phyloP scores from a whole-genome alignment of 208 protist genomes.

The Porcisia hertigi region DNA sequence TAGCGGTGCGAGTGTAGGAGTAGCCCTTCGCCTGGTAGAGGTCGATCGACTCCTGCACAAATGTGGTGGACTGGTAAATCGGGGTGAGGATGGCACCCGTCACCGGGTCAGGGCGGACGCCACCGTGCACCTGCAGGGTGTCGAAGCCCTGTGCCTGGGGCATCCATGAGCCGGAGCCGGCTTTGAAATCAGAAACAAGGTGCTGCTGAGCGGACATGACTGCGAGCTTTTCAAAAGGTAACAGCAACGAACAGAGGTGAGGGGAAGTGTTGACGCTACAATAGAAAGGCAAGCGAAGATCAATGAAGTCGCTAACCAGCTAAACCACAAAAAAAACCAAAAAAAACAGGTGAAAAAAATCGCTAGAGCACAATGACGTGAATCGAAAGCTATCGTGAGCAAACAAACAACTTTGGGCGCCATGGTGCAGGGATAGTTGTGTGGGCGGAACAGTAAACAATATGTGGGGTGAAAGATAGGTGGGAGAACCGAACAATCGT shows the following conservation, averaged over 20 bases:
- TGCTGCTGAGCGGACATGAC: conserved; percentile 75
- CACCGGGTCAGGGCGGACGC: conserved; percentile 79
- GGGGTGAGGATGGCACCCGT: conserved; percentile 90
- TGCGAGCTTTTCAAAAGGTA: not conserved
- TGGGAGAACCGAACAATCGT: not conserved
- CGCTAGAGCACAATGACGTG: too few relatives aligned
- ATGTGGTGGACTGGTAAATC: conserved; percentile 88
- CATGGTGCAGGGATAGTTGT: too few relatives aligned
- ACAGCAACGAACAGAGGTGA: not conserved
- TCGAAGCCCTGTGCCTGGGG: conserved; percentile 71
- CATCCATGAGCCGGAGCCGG: conserved; percentile 80
- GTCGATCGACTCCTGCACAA: conserved; percentile 90
- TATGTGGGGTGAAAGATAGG: not conserved
- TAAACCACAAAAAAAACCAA: conserved; percentile 1
- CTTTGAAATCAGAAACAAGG: conserved; percentile 62
- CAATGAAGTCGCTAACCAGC: not conserved
- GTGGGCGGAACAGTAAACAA: too few relatives aligned
- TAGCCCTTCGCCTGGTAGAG: conserved; percentile 83
- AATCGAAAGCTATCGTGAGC: too few relatives aligned
- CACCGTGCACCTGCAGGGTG: conserved; percentile 83
- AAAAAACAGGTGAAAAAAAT: not conserved
- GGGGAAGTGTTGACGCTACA: conserved; percentile 2
- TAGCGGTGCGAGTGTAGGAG: conserved; percentile 93
- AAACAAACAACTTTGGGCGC: too few relatives aligned
- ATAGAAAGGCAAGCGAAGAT: not conserved